Percentiles rank a stretch among this genome's conserved stretches.
Evolutionary conservation across 148 eudicot genomes (phyloP).

Genomic region (Simmondsia chinensis): DNA sequence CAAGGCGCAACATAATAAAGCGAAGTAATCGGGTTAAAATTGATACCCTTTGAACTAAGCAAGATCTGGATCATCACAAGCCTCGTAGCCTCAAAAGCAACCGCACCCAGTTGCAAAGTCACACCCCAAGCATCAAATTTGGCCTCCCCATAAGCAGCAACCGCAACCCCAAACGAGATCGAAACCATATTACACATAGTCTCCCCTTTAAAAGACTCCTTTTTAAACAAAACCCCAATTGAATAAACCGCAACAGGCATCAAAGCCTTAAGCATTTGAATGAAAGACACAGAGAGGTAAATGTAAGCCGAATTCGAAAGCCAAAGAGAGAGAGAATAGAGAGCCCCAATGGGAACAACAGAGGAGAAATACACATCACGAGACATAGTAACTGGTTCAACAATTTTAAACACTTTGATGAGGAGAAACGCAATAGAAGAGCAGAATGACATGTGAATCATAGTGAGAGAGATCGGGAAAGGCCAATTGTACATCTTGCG

Average conservation of each 20-base stretch:
- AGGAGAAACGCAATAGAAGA: conserved; percentile 34
- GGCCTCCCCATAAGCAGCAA: conserved; percentile 65
- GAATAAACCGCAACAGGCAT: conserved; percentile 64
- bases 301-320: conserved; percentile 68
- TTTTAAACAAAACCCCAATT: conserved; percentile 34
- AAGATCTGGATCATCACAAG: conserved; percentile 55
- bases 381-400: conserved; percentile 34
- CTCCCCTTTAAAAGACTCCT: conserved; percentile 19
- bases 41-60: conserved; percentile 50
- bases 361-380: conserved; percentile 29
- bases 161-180: conserved; percentile 48
- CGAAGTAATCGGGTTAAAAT: conserved; percentile 46
- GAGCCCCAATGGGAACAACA: conserved; percentile 50
- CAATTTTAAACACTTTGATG: conserved; percentile 27
- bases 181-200: conserved; percentile 51
- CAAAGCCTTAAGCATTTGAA: conserved; percentile 60
- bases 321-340: conserved; percentile 57
- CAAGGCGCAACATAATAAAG: conserved; percentile 60
- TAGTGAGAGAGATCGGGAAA: conserved; percentile 53
- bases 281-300: conserved; percentile 58
- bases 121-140: conserved; percentile 49
- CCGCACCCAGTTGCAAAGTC: conserved; percentile 38
- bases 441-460: conserved; percentile 66
- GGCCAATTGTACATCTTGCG: conserved; percentile 68
- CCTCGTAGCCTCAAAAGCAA: conserved; percentile 52